phyloP scores from a whole-genome alignment of 2,329 filamentous ascomycete species.

The Diaporthe sp. region DNA sequence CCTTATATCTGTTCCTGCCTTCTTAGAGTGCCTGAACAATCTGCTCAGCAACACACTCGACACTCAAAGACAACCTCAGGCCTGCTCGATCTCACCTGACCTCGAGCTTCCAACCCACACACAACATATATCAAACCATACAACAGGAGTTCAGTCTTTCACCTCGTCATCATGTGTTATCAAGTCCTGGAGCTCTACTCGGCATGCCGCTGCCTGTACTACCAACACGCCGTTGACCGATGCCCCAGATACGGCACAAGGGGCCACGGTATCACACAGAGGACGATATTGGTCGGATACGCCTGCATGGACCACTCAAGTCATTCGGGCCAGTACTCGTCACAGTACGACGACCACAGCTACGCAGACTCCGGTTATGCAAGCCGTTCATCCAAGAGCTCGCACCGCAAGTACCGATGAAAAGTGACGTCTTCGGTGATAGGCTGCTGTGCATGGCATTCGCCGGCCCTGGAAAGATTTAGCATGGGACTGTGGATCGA shows the following conservation, averaged over 20 bases:
- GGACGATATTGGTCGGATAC: slow-evolving; percentile 86
- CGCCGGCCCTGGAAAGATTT: slow-evolving; percentile 58
- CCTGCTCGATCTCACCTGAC: slow-evolving; percentile 35
- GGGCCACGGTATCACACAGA: slow-evolving; percentile 79
- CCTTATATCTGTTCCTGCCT: slow-evolving; percentile 28
- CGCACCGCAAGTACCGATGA: slow-evolving; percentile 61
- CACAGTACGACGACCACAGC: slow-evolving; percentile 51
- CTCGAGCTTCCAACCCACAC: slow-evolving; percentile 43
- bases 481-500: slow-evolving; percentile 60
- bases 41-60: slow-evolving; percentile 31
- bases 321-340: slow-evolving; percentile 53
- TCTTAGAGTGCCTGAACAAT: slow-evolving; percentile 34
- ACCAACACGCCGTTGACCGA: slow-evolving; percentile 87
- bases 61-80: slow-evolving; percentile 20
- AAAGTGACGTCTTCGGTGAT: slow-evolving; percentile 66
- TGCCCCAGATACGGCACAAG: slow-evolving; percentile 82
- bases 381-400: slow-evolving; percentile 62
- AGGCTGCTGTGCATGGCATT: slow-evolving; percentile 58
- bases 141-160: slow-evolving; percentile 42
- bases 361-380: slow-evolving; percentile 70
- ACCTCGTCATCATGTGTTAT: slow-evolving; percentile 78
- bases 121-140: slow-evolving; percentile 43
- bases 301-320: slow-evolving; percentile 73
- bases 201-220: slow-evolving; percentile 89
- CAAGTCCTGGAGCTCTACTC: slow-evolving; percentile 89